These are phyloP conservation scores for Cyclotella atomus DNA, from an alignment of 108 stramenopile species.

Conservation along the genomic window DNA sequence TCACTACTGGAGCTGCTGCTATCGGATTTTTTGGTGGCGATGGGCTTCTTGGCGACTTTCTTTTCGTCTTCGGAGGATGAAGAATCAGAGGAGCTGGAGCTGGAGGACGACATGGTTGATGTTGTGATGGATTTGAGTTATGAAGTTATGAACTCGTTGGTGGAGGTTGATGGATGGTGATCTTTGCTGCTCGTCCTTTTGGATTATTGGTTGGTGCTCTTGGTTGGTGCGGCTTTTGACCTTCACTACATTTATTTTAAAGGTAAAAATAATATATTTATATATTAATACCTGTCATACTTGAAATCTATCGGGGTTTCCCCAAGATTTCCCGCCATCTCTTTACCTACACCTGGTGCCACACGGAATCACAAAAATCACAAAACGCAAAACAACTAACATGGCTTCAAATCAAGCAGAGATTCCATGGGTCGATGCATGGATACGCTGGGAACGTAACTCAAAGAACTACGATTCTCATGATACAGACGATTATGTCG, in stretches of 20 bases:
- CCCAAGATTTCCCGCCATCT: no score
- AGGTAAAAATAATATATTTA: no score
- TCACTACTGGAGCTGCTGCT: not conserved
- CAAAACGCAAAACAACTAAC: no score
- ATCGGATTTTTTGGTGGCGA: not conserved
- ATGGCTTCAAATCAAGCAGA: no score
- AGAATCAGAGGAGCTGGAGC: not conserved
- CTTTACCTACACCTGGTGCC: no score
- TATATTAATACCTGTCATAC: no score
- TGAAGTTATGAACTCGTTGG: not conserved
- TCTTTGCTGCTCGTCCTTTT: no score
- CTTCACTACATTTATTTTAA: no score
- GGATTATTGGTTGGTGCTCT: no score
- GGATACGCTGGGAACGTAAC: constrained; percentile 55
- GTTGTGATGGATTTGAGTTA: not conserved
- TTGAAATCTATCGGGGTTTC: no score
- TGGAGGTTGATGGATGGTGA: not conserved
- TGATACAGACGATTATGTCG: constrained; percentile 21
- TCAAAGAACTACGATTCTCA: constrained; percentile 1
- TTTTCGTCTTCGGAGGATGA: not conserved
- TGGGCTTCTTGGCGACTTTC: not conserved
- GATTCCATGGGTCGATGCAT: constrained; percentile 55
- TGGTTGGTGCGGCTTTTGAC: no score
- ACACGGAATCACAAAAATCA: no score
- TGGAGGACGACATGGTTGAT: not conserved